Evolutionary conservation across 352 stramenopile genomes (phyloP).

Genomic region (Globisporangium ultimum): DNA sequence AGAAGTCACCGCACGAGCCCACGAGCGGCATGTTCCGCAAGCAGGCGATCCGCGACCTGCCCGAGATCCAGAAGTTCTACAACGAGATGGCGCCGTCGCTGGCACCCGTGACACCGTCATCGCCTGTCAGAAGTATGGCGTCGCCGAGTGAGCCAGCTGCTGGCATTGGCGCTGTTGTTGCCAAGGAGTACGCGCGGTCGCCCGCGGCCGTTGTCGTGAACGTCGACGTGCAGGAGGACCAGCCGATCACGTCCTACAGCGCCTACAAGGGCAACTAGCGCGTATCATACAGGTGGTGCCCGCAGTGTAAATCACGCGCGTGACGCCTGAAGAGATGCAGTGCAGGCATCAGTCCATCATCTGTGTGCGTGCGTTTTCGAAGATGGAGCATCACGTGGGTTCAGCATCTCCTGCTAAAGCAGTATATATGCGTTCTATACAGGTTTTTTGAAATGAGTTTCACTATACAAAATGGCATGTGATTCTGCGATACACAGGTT

Average conservation of each 20-base stretch:
- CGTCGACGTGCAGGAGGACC: constrained; percentile 12
- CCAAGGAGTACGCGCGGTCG: constrained; percentile 9
- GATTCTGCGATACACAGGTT: too few relatives aligned
- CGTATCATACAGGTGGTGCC: too few relatives aligned
- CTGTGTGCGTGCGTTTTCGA: too few relatives aligned
- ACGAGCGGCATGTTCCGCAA: constrained; percentile 19
- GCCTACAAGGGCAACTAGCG: constrained; percentile 12
- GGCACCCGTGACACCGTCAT: neutral
- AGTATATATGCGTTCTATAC: too few relatives aligned
- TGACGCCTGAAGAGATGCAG: too few relatives aligned
- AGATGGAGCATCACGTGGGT: too few relatives aligned
- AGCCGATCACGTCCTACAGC: constrained; percentile 10
- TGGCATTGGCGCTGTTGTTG: constrained; percentile 8
- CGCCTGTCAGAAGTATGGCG: neutral
- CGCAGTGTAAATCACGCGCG: too few relatives aligned
- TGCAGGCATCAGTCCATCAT: too few relatives aligned
- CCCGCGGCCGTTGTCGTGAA: constrained; percentile 10
- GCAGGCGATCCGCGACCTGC: constrained; percentile 14
- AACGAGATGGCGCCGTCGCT: neutral
- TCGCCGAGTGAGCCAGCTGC: neutral
- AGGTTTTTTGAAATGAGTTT: too few relatives aligned
- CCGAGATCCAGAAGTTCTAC: constrained; percentile 20
- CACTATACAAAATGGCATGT: too few relatives aligned
- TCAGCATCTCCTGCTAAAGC: too few relatives aligned
- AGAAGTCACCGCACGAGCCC: constrained; percentile 12